A percentile compares a stretch with the other conserved stretches of the same genome.
Conservation (phyloP, 2,329 filamentous ascomycete genomes). For the Colletotrichum godetiae region DNA sequence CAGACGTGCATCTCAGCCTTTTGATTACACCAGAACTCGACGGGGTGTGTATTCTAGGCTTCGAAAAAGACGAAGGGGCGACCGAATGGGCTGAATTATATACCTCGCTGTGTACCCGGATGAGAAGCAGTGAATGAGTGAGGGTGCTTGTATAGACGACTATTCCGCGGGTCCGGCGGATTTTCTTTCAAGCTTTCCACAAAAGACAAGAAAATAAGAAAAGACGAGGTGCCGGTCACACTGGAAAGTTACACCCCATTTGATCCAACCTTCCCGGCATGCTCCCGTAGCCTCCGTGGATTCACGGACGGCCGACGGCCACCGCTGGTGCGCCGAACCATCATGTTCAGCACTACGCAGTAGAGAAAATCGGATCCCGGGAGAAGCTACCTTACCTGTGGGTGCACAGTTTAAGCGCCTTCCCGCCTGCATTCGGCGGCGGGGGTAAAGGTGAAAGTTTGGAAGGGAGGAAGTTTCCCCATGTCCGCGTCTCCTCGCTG, state of each 20-base stretch:
- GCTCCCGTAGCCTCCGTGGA: neutral
- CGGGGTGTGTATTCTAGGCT: neutral
- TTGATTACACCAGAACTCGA: neutral
- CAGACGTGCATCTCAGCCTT: slow-evolving; percentile 23
- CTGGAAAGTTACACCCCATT: slow-evolving; percentile 1
- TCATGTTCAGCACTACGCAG: neutral
- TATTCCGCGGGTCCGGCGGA: too few relatives aligned
- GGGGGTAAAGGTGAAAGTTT: neutral
- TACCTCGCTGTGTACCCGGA: neutral
- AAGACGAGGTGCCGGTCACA: neutral
- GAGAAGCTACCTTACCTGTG: neutral
- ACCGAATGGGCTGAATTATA: neutral
- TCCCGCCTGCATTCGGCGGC: neutral
- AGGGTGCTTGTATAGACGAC: neutral
- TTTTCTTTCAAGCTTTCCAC: neutral
- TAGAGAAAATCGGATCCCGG: too few relatives aligned
- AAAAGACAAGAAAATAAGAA: neutral
- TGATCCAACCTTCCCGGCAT: slow-evolving; percentile 13
- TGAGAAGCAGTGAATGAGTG: neutral
- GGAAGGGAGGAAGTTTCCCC: neutral
- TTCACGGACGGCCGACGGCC: neutral
- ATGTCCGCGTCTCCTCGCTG: neutral
- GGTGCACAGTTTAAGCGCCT: neutral
- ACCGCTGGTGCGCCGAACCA: neutral
- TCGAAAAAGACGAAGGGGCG: neutral